Conservation (phyloP, 2,329 filamentous ascomycete genomes). For the Alternaria alternata region DNA sequence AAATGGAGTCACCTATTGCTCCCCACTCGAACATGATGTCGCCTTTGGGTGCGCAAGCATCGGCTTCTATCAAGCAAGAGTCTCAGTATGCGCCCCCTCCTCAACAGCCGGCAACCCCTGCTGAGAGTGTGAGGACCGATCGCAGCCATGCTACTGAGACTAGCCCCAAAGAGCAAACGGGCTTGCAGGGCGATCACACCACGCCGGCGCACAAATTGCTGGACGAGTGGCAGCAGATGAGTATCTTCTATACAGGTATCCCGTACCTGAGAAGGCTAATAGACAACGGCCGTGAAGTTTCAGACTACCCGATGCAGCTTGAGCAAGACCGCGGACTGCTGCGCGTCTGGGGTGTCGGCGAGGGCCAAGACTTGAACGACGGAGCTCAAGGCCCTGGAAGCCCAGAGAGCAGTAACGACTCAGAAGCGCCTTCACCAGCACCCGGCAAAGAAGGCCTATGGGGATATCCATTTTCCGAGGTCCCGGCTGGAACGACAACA, state of each 20-base stretch:
- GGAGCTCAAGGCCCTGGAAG: conserved; percentile 50
- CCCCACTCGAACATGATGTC: conserved; percentile 41
- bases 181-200: conserved; percentile 85
- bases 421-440: conserved; percentile 52
- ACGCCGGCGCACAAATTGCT: conserved; percentile 87
- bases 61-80: conserved; percentile 46
- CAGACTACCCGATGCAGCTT: conserved; percentile 75
- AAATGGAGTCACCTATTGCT: conserved; percentile 44
- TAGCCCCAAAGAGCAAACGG: conserved; percentile 34
- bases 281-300: conserved; percentile 66
- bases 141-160: conserved; percentile 27
- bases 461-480: conserved; percentile 57
- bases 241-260: conserved; percentile 64
- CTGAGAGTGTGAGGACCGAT: conserved; percentile 44
- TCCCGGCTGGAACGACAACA: conserved; percentile 39
- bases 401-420: conserved; percentile 48
- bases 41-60: conserved; percentile 30
- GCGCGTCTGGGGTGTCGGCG: conserved; percentile 79
- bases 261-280: conserved; percentile 68
- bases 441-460: conserved; percentile 59
- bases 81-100: conserved; percentile 27
- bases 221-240: conserved; percentile 65
- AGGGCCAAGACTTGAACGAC: conserved; percentile 70
- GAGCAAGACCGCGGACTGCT: conserved; percentile 79
- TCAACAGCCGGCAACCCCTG: conserved; percentile 44